These are phyloP conservation scores for Macadamia tetraphylla DNA, from an alignment of 164 flowering plant species.

Conservation along the genomic window DNA sequence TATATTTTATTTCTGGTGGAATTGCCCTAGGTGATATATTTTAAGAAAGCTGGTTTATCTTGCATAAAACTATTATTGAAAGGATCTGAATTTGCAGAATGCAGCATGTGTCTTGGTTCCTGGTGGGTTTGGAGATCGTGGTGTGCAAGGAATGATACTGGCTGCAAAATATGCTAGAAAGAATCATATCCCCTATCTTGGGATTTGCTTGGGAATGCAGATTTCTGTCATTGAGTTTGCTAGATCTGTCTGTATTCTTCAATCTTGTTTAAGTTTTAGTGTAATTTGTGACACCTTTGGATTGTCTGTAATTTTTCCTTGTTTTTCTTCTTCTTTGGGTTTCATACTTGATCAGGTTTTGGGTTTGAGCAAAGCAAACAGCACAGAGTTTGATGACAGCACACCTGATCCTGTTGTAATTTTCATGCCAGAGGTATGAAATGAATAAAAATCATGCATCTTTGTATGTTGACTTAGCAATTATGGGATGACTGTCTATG, in stretches of 20 bases:
- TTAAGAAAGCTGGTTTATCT: not conserved
- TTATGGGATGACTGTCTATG: too few relatives aligned
- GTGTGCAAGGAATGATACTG: slow-evolving; percentile 86
- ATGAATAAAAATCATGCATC: not conserved
- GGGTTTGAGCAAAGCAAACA: slow-evolving; percentile 72
- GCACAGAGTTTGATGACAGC: slow-evolving; percentile 64
- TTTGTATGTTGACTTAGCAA: not conserved
- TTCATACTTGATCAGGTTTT: slow-evolving; percentile 44
- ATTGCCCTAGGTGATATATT: not conserved
- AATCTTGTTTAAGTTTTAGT: too few relatives aligned
- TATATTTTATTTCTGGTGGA: too few relatives aligned
- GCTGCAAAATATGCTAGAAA: slow-evolving; percentile 99
- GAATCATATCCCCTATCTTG: slow-evolving; percentile 84
- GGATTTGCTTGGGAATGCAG: slow-evolving; percentile 99
- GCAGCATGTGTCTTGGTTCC: slow-evolving; percentile 91
- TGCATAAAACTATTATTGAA: not conserved
- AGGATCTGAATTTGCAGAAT: slow-evolving; percentile 40
- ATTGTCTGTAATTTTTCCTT: not conserved
- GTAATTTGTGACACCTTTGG: not conserved
- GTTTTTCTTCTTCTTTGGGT: not conserved
- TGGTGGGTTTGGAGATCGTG: slow-evolving; percentile 99
- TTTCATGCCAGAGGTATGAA: slow-evolving; percentile 95
- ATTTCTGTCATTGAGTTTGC: slow-evolving; percentile 94
- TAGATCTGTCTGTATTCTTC: slow-evolving; percentile 55
- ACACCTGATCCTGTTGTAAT: slow-evolving; percentile 77